Conservation (phyloP, 1,139 yeast species). For the Pichia sp. region DNA sequence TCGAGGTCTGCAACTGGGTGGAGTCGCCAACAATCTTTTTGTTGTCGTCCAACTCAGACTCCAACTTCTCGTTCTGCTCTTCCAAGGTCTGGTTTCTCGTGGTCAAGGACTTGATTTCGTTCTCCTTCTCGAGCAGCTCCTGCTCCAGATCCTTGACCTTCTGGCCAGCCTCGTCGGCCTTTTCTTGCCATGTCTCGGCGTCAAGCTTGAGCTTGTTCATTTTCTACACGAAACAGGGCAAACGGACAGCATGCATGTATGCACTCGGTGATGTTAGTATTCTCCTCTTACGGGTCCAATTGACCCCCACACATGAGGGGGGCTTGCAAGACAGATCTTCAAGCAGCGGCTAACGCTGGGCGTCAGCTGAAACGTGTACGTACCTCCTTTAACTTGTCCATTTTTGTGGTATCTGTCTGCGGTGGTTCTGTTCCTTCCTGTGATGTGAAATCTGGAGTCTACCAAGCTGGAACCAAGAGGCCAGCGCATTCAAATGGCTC, state of each 20-base stretch:
- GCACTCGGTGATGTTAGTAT: too few relatives aligned
- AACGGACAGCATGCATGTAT: too few relatives aligned
- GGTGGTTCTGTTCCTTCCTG: neutral
- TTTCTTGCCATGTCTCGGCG: conserved; percentile 96
- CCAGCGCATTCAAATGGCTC: too few relatives aligned
- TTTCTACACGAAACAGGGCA: too few relatives aligned
- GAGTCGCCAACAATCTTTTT: conserved; percentile 93
- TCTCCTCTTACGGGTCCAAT: too few relatives aligned
- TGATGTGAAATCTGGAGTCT: too few relatives aligned
- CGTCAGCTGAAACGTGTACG: conserved; percentile 27
- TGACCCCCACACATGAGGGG: too few relatives aligned
- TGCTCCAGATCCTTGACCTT: conserved; percentile 89
- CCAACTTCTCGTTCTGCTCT: conserved; percentile 86
- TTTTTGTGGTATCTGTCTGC: conserved; percentile 20
- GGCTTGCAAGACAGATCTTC: too few relatives aligned
- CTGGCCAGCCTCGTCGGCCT: conserved; percentile 80
- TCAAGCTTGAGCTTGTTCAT: conserved; percentile 86
- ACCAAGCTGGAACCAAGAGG: too few relatives aligned
- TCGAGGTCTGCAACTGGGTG: conserved; percentile 79
- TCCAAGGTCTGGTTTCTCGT: conserved; percentile 91
- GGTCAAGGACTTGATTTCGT: conserved; percentile 87
- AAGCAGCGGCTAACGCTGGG: too few relatives aligned
- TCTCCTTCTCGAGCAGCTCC: conserved; percentile 86
- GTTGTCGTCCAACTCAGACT: conserved; percentile 69
- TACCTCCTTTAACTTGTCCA: conserved; percentile 52